Percentiles rank a stretch among this genome's conserved stretches.
These are phyloP conservation scores for Tetracentron sinense DNA, from an alignment of 164 flowering plant genomes.

Conservation along the genomic window DNA sequence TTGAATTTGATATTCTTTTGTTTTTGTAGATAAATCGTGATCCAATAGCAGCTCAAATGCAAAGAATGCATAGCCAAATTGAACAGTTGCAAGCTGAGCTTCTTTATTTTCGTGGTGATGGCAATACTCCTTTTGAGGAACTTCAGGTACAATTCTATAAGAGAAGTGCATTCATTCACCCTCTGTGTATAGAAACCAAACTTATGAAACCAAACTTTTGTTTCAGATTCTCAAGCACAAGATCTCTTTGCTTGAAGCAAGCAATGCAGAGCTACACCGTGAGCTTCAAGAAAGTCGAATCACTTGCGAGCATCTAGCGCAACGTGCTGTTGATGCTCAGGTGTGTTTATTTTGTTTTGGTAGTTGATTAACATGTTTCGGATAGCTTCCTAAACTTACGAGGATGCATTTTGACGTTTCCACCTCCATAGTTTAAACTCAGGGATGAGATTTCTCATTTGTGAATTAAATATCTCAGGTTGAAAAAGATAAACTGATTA, in stretches of 20 bases:
- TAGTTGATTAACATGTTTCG: not conserved
- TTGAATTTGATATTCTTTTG: not conserved
- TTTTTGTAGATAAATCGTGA: conserved; percentile 78
- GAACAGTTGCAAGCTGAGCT: conserved; percentile 93
- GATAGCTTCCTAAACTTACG: not conserved
- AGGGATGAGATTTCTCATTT: not conserved
- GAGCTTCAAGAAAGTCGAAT: conserved; percentile 59
- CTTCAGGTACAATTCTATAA: conserved; percentile 53
- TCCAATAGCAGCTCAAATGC: conserved; percentile 81
- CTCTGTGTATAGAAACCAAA: not conserved
- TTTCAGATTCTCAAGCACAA: conserved; percentile 72
- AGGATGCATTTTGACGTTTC: not conserved
- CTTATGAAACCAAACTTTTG: not conserved
- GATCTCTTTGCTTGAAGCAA: conserved; percentile 76
- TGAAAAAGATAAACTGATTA: conserved; percentile 70
- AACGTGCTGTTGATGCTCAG: conserved; percentile 86
- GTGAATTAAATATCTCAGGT: conserved; percentile 39
- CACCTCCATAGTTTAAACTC: too few relatives aligned
- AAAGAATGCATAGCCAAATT: conserved; percentile 79
- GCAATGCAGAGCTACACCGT: conserved; percentile 65
- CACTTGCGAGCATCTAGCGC: conserved; percentile 55
- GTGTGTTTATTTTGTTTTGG: conserved; percentile 28
- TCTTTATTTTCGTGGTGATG: conserved; percentile 66
- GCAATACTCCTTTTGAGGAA: conserved; percentile 69
- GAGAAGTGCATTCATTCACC: not conserved